Evolutionary conservation across 1,284 basidiomycete species (phyloP).

Genomic region (Caloboletus inedulis): DNA sequence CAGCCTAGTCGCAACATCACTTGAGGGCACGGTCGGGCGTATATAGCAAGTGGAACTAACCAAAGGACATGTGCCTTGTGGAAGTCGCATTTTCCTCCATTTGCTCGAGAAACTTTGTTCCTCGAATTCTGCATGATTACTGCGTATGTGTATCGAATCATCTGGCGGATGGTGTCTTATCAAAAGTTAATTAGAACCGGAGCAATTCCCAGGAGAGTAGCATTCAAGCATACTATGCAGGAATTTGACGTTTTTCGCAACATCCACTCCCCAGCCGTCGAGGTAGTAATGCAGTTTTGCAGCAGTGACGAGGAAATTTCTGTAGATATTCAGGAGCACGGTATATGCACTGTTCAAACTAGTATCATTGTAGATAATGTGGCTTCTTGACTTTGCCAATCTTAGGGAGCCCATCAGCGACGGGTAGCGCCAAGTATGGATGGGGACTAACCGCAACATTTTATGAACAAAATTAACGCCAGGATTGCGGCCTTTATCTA

Average conservation of each 20-base stretch:
- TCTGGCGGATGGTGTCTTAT: slow-evolving; percentile 56
- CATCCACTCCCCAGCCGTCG: slow-evolving; percentile 51
- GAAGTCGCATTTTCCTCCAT: slow-evolving; percentile 40
- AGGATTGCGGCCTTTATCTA: slow-evolving; percentile 56
- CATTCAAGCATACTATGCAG: slow-evolving; percentile 47
- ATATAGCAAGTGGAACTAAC: slow-evolving; percentile 41
- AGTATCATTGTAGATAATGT: slow-evolving; percentile 77
- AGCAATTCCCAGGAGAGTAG: slow-evolving; percentile 5
- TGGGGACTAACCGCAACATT: slow-evolving; percentile 59
- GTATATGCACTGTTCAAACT: slow-evolving; percentile 61
- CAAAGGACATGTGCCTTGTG: slow-evolving; percentile 56
- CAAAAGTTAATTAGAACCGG: background rate
- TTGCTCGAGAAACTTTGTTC: slow-evolving; percentile 42
- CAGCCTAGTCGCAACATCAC: slow-evolving; percentile 52
- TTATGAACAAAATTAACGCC: slow-evolving; percentile 61
- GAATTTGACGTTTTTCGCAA: slow-evolving; percentile 45
- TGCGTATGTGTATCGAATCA: slow-evolving; percentile 54
- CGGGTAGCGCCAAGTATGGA: background rate
- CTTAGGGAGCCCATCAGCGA: slow-evolving; percentile 36
- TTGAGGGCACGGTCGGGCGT: slow-evolving; percentile 3
- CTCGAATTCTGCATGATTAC: slow-evolving; percentile 48
- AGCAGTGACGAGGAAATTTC: slow-evolving; percentile 81
- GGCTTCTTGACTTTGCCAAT: slow-evolving; percentile 62
- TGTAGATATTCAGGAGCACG: slow-evolving; percentile 81
- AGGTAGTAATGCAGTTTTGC: slow-evolving; percentile 90